phyloP scores from a whole-genome alignment of 2,329 filamentous ascomycete species.

The Colletotrichum camelliae region DNA sequence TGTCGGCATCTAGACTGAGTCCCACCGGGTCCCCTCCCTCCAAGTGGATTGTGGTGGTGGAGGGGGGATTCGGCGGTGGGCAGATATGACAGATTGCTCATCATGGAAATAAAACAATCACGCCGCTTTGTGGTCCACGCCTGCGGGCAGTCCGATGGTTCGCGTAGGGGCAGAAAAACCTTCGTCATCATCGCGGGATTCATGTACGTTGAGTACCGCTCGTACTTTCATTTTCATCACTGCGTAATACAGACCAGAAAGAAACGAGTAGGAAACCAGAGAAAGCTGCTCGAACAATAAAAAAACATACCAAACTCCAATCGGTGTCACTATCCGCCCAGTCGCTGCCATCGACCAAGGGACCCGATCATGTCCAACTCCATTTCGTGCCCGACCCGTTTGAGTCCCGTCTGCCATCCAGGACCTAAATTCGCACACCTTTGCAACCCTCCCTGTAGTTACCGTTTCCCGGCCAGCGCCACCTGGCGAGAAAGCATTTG shows the following conservation, averaged over 20 bases:
- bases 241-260: background rate
- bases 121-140: background rate
- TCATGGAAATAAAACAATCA: background rate
- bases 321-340: background rate
- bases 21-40: background rate
- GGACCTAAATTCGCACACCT: background rate
- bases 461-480: slow-evolving; percentile 19
- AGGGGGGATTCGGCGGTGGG: background rate
- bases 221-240: slow-evolving; percentile 6
- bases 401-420: slow-evolving; percentile 15
- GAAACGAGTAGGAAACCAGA: background rate
- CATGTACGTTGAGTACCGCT: background rate
- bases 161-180: background rate
- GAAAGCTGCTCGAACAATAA: background rate
- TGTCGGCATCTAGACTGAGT: background rate
- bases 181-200: background rate
- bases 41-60: background rate
- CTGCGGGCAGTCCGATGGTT: background rate
- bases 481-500: slow-evolving; percentile 18
- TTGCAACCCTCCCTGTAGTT: background rate
- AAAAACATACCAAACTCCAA: slow-evolving; percentile 5
- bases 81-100: background rate
- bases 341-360: background rate
- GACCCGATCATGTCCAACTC: background rate
- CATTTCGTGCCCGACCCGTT: background rate